Evolutionary conservation across 176 grass and related monocot genomes (phyloP).

Genomic region (Paspalum vaginatum): DNA sequence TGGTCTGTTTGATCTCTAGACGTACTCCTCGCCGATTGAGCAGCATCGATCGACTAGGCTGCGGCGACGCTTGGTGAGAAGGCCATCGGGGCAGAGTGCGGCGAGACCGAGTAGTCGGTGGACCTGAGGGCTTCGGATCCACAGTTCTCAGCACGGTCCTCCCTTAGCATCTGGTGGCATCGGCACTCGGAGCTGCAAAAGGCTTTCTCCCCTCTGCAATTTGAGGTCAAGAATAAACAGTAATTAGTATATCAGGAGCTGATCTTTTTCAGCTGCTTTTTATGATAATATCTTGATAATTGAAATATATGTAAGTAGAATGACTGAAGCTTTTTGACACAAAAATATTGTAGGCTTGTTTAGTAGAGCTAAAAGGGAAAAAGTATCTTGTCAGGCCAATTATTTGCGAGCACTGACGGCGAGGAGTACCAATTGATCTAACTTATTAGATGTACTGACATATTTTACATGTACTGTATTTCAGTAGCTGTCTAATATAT

Average conservation of each 20-base stretch:
- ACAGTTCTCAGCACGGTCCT: constrained; percentile 49
- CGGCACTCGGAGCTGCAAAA: constrained; percentile 71
- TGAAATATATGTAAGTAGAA: background rate
- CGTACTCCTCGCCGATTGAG: constrained; percentile 17
- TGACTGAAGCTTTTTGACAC: background rate
- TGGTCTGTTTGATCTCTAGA: constrained; percentile 19
- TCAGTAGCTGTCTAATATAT: constrained; percentile 1
- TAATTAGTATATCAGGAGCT: background rate
- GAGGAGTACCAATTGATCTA: constrained; percentile 4
- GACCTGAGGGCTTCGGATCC: constrained; percentile 40
- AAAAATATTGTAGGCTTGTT: background rate
- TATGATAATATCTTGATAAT: background rate
- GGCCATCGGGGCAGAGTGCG: constrained; percentile 38
- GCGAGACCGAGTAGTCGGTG: constrained; percentile 30
- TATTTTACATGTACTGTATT: background rate
- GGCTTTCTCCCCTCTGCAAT: constrained; percentile 62
- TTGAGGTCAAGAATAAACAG: background rate
- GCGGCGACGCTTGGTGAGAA: constrained; percentile 48
- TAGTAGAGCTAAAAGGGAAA: background rate
- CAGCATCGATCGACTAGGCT: background rate
- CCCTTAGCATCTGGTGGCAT: constrained; percentile 56
- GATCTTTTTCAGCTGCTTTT: background rate
- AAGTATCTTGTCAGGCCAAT: background rate
- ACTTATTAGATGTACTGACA: background rate
- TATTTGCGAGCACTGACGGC: background rate